A percentile compares a stretch with the other conserved stretches of the same genome.
phyloP scores from a whole-genome alignment of 1,284 basidiomycete species.

The Pisolithus thermaeus region DNA sequence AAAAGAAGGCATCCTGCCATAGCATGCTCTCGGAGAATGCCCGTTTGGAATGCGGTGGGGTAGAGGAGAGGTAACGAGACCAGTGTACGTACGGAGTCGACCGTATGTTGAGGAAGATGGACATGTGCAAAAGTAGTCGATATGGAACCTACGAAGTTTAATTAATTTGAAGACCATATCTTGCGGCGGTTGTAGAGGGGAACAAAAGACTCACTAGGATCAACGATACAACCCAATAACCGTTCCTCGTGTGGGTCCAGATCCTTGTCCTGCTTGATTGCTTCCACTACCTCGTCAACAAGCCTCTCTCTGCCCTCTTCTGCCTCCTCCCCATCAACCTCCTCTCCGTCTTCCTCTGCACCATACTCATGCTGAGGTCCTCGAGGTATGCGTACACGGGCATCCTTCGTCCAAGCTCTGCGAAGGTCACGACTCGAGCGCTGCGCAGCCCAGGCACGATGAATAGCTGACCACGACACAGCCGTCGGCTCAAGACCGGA shows the following conservation, averaged over 20 bases:
- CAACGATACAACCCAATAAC: slow-evolving; percentile 78
- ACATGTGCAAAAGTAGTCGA: slow-evolving; percentile 83
- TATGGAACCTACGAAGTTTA: slow-evolving; percentile 47
- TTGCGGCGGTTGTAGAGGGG: slow-evolving; percentile 4
- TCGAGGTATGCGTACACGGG: slow-evolving; percentile 35
- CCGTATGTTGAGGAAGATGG: slow-evolving; percentile 80
- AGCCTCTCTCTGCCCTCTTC: slow-evolving; percentile 22
- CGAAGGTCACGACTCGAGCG: slow-evolving; percentile 45
- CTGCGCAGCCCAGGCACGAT: slow-evolving; percentile 56
- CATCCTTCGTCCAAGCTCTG: slow-evolving; percentile 57
- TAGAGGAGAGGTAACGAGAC: slow-evolving; percentile 89
- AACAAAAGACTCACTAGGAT: slow-evolving; percentile 51
- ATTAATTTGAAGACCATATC: slow-evolving; percentile 4
- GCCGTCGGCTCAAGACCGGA: slow-evolving; percentile 39
- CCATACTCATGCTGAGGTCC: slow-evolving; percentile 37
- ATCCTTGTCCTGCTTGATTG: slow-evolving; percentile 65
- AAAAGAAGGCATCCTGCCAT: slow-evolving; percentile 87
- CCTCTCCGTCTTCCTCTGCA: slow-evolving; percentile 32
- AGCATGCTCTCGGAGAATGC: slow-evolving; percentile 85
- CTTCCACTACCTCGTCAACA: slow-evolving; percentile 68
- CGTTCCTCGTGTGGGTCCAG: slow-evolving; percentile 75
- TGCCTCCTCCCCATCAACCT: slow-evolving; percentile 29
- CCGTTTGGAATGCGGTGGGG: slow-evolving; percentile 85
- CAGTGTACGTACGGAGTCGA: slow-evolving; percentile 85
- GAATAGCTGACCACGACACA: slow-evolving; percentile 60